These are phyloP conservation scores for Castanea sativa DNA, from an alignment of 306 rosid genomes.

Conservation along the genomic window DNA sequence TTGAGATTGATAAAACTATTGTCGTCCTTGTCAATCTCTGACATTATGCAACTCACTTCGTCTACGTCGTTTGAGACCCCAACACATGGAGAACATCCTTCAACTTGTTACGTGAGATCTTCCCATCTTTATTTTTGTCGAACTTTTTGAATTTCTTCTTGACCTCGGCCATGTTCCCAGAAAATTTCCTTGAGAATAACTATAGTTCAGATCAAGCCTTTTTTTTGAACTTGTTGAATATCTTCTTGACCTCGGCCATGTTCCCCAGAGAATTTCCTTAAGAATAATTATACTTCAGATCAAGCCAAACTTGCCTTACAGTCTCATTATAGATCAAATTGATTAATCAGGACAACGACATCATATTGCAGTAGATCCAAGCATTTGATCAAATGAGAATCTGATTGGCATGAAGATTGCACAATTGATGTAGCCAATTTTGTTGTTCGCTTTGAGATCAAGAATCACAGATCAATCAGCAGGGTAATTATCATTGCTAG, in stretches of 20 bases:
- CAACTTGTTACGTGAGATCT: constrained; percentile 63
- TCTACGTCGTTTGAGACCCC: constrained; percentile 48
- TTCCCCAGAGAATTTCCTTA: not conserved
- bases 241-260: constrained; percentile 56
- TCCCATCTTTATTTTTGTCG: constrained; percentile 86
- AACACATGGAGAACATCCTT: constrained; percentile 52
- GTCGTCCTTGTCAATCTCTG: constrained; percentile 70
- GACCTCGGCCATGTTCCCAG: constrained; percentile 56
- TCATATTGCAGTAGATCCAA: too few species aligned
- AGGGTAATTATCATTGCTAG: too few species aligned
- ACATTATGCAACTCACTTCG: constrained; percentile 67
- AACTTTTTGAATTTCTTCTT: constrained; percentile 69
- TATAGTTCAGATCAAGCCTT: constrained; percentile 12
- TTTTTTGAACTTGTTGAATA: constrained; percentile 83
- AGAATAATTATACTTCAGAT: too few species aligned
- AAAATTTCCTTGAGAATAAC: too few species aligned
- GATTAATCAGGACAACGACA: too few species aligned
- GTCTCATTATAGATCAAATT: too few species aligned
- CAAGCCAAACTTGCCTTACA: too few species aligned
- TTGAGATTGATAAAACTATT: constrained; percentile 69
- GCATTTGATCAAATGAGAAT: too few species aligned
- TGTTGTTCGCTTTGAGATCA: too few species aligned
- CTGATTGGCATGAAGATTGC: too few species aligned
- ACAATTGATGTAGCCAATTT: too few species aligned
- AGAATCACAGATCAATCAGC: too few species aligned